These are phyloP conservation scores for Solanum hybrid DNA, from an alignment of 305 asterid species.

Conservation along the genomic window DNA sequence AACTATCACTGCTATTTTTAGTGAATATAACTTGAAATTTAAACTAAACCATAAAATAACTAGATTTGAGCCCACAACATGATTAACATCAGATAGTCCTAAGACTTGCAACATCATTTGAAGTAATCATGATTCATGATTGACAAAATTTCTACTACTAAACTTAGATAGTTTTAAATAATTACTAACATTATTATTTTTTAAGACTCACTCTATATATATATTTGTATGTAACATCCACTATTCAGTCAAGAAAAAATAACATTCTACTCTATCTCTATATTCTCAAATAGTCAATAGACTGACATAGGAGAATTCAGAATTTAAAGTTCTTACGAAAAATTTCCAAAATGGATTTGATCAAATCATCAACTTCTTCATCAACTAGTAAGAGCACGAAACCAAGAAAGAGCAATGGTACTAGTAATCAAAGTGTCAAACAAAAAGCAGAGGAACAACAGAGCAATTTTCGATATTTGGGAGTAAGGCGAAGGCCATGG, in stretches of 20 bases:
- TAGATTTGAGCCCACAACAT: not conserved
- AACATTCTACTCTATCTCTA: not conserved
- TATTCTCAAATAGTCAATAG: not conserved
- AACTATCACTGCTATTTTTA: not conserved
- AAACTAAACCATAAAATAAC: not conserved
- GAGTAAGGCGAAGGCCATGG: constrained; percentile 84
- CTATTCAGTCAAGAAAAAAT: not conserved
- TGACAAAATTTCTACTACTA: not conserved
- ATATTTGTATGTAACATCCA: constrained; percentile 4
- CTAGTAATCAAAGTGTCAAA: not conserved
- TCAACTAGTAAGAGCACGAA: constrained; percentile 18
- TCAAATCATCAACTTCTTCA: constrained; percentile 8
- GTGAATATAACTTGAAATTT: not conserved
- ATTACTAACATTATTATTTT: not conserved
- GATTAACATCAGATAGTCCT: not conserved
- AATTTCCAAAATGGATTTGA: not conserved
- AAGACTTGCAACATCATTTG: not conserved
- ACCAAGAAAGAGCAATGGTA: constrained; percentile 6
- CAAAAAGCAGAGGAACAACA: not conserved
- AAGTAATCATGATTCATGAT: not conserved
- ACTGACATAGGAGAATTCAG: not conserved
- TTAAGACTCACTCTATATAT: not conserved
- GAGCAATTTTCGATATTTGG: constrained; percentile 38
- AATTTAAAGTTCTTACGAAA: not conserved
- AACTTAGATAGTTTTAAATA: not conserved